A percentile compares a stretch with the other conserved stretches of the same genome.
phyloP scores from a whole-genome alignment of 1,284 basidiomycete species.

The Apiotrichum brassicae region DNA sequence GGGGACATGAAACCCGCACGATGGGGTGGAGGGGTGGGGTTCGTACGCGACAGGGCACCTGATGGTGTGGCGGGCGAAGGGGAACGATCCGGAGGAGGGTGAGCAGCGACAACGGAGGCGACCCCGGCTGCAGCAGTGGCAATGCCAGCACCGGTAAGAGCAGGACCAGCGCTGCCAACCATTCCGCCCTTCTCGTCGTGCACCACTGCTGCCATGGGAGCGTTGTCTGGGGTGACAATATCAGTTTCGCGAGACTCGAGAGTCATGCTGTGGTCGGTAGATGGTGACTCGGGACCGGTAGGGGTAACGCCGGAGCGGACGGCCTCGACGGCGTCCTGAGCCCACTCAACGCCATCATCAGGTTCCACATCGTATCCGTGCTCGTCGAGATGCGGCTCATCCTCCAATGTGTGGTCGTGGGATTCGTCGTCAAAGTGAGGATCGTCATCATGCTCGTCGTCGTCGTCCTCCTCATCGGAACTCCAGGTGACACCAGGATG shows the following conservation, averaged over 20 bases:
- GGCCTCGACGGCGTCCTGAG: slow-evolving; percentile 45
- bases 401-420: slow-evolving; percentile 14
- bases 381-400: slow-evolving; percentile 16
- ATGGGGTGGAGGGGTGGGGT: slow-evolving; percentile 12
- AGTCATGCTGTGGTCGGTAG: slow-evolving; percentile 1
- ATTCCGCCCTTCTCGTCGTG: neutral
- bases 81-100: slow-evolving; percentile 7
- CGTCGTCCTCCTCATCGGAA: slow-evolving; percentile 67
- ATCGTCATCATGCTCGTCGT: slow-evolving; percentile 51
- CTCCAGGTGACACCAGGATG: slow-evolving; percentile 56
- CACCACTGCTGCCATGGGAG: neutral
- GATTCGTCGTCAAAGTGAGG: slow-evolving; percentile 56
- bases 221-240: neutral
- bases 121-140: neutral
- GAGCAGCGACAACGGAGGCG: neutral
- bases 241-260: neutral
- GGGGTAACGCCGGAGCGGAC: slow-evolving; percentile 36
- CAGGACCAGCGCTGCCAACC: neutral
- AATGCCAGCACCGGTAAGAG: neutral
- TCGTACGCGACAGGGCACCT: slow-evolving; percentile 6
- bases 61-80: slow-evolving; percentile 3
- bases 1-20: slow-evolving; percentile 3
- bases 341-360: slow-evolving; percentile 52
- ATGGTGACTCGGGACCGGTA: neutral
- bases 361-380: slow-evolving; percentile 42